Evolutionary conservation across 202 grass and related monocot species (phyloP).

Genomic region (Eragrostis tef): DNA sequence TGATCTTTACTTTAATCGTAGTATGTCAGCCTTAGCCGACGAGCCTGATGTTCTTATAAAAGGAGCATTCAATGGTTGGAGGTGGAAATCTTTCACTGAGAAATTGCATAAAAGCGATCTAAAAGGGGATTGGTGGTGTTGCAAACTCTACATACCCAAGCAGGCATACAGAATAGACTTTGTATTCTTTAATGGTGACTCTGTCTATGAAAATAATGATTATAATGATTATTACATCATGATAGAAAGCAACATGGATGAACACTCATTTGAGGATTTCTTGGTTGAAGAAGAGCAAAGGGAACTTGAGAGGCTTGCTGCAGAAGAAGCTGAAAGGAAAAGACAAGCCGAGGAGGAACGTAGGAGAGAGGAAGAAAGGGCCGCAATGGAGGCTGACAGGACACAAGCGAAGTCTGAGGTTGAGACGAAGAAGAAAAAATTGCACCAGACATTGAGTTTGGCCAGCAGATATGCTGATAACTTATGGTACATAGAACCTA

Average conservation of each 20-base stretch:
- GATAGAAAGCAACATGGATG: conserved; percentile 75
- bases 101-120: conserved; percentile 72
- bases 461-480: conserved; percentile 53
- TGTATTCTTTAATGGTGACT: conserved; percentile 84
- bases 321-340: conserved; percentile 80
- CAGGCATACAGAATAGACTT: conserved; percentile 93
- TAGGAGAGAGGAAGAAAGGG: conserved; percentile 69
- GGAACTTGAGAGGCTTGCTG: conserved; percentile 73
- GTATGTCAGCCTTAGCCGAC: conserved; percentile 62
- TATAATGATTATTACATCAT: conserved; percentile 68
- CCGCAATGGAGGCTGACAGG: conserved; percentile 60
- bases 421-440: conserved; percentile 59
- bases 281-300: conserved; percentile 74
- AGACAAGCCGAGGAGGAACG: conserved; percentile 69
- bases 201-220: conserved; percentile 83
- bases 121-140: conserved; percentile 89
- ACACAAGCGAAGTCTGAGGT: conserved; percentile 72
- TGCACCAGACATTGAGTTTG: conserved; percentile 55
- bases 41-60: conserved; percentile 69
- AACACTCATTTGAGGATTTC: conserved; percentile 77
- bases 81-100: conserved; percentile 78
- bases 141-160: conserved; percentile 82
- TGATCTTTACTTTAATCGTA: conserved; percentile 74
- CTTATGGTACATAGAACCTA: conserved; percentile 80
- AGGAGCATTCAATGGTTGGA: conserved; percentile 93